phyloP scores from a whole-genome alignment of 257 asterid species.

The Plantago elongata region DNA sequence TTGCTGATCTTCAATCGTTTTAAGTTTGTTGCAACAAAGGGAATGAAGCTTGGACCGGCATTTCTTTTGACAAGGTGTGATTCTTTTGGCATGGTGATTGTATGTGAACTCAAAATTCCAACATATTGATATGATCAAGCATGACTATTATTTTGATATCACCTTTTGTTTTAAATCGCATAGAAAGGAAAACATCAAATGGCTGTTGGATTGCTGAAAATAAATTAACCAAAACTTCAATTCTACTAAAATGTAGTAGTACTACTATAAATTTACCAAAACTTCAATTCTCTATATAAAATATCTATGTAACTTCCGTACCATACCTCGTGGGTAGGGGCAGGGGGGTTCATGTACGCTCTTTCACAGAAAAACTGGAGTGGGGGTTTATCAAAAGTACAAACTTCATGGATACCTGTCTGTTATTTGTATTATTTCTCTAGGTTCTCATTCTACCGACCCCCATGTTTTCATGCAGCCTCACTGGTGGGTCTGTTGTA shows the following conservation, averaged over 20 bases:
- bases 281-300: background rate
- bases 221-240: background rate
- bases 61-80: slow-evolving; percentile 78
- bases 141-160: background rate
- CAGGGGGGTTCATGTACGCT: too few relatives aligned
- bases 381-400: too few relatives aligned
- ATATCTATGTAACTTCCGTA: background rate
- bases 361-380: too few relatives aligned
- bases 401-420: too few relatives aligned
- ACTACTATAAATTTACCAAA: too few relatives aligned
- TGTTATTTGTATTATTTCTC: background rate
- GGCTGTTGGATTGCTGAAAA: background rate
- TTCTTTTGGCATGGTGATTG: slow-evolving; percentile 16
- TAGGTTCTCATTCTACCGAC: slow-evolving; percentile 7
- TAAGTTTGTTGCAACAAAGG: slow-evolving; percentile 85
- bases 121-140: background rate
- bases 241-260: too few relatives aligned
- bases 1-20: slow-evolving; percentile 91
- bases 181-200: background rate
- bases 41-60: slow-evolving; percentile 80
- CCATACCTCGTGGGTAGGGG: background rate
- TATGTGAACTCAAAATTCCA: background rate
- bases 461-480: slow-evolving; percentile 39
- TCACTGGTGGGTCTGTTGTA: slow-evolving; percentile 87
- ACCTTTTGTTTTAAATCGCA: background rate